phyloP scores from a whole-genome alignment of 352 stramenopile genomes.

The Blastocystis sp. region DNA sequence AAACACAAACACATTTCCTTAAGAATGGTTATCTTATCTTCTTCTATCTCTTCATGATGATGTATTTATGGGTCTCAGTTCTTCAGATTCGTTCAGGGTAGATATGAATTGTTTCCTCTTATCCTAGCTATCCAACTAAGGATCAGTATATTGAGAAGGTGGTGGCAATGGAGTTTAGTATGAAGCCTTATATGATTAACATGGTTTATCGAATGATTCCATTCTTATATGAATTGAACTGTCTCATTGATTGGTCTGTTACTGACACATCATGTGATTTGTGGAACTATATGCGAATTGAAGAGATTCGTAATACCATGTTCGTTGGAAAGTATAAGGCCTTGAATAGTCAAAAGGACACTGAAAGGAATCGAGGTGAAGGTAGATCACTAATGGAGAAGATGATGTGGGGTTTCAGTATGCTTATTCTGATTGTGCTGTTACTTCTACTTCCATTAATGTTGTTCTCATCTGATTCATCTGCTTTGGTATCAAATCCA shows the following conservation, averaged over 20 bases:
- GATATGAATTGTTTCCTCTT: background rate
- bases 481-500: constrained; percentile 53
- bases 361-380: constrained; percentile 37
- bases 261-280: constrained; percentile 51
- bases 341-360: constrained; percentile 32
- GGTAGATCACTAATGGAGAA: background rate
- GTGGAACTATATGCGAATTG: constrained; percentile 52
- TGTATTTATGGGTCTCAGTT: constrained; percentile 34
- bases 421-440: constrained; percentile 48
- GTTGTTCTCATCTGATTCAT: constrained; percentile 60
- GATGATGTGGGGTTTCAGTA: constrained; percentile 52
- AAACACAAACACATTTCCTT: constrained; percentile 56
- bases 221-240: constrained; percentile 60
- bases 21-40: constrained; percentile 24
- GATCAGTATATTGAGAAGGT: constrained; percentile 61
- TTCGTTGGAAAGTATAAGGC: constrained; percentile 59
- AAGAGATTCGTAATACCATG: constrained; percentile 57
- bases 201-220: constrained; percentile 47
- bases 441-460: constrained; percentile 48
- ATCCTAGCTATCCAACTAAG: constrained; percentile 51
- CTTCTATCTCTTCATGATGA: constrained; percentile 53
- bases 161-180: constrained; percentile 26
- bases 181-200: constrained; percentile 53
- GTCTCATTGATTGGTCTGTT: constrained; percentile 55
- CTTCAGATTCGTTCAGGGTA: constrained; percentile 42